These are phyloP conservation scores for Conticribra guillardii DNA, from an alignment of 108 stramenopile genomes.

Conservation along the genomic window DNA sequence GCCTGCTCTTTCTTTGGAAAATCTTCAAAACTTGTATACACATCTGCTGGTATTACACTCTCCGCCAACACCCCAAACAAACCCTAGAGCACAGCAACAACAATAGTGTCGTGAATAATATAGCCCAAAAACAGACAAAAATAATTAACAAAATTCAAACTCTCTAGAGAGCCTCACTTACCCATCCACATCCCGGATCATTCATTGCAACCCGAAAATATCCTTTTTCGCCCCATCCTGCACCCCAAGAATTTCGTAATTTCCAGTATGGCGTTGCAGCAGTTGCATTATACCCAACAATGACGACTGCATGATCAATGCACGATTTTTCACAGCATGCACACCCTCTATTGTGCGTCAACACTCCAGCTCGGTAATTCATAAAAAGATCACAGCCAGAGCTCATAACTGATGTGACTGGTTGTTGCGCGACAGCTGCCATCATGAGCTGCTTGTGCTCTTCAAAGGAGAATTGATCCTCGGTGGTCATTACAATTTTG, in stretches of 20 bases:
- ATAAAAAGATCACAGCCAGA: slow-evolving; percentile 63
- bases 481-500: slow-evolving; percentile 39
- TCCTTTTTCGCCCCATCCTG: slow-evolving; percentile 60
- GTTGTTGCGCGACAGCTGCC: slow-evolving; percentile 49
- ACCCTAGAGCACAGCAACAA: slow-evolving; percentile 11
- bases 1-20: slow-evolving; percentile 15
- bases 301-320: slow-evolving; percentile 86
- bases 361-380: slow-evolving; percentile 80
- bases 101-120: too few species aligned
- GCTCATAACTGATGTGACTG: slow-evolving; percentile 56
- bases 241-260: slow-evolving; percentile 53
- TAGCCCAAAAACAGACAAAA: too few species aligned
- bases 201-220: slow-evolving; percentile 61
- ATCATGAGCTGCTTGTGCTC: slow-evolving; percentile 53
- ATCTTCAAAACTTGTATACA: slow-evolving; percentile 18
- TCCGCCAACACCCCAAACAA: slow-evolving; percentile 64
- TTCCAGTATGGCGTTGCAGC: slow-evolving; percentile 60
- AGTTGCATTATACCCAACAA: slow-evolving; percentile 79
- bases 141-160: too few species aligned
- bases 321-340: slow-evolving; percentile 45
- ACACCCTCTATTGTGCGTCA: slow-evolving; percentile 73
- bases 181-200: slow-evolving; percentile 36
- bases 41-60: slow-evolving; percentile 33
- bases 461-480: slow-evolving; percentile 41
- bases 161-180: too few species aligned